phyloP scores from a whole-genome alignment of 345 rosid genomes.

The Moricandia moricandioides region DNA sequence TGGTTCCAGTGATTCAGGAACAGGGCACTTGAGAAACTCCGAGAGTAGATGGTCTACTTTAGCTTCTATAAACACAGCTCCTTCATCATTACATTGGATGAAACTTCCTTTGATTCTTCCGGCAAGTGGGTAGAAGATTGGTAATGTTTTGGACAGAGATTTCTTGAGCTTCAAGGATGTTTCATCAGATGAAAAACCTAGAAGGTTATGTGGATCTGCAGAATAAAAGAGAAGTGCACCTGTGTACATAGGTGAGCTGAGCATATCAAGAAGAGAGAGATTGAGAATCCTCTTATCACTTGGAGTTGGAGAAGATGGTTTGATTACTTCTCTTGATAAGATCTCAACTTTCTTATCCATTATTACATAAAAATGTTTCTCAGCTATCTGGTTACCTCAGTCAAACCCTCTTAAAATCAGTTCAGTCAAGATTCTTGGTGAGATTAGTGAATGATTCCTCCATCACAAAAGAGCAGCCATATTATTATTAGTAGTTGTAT shows the following conservation, averaged over 20 bases:
- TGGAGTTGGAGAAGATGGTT: conserved; percentile 39
- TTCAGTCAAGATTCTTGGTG: conserved; percentile 19
- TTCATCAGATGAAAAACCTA: conserved; percentile 22
- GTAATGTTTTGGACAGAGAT: conserved; percentile 44
- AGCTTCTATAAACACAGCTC: conserved; percentile 44
- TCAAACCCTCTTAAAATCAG: neutral
- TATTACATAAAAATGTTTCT: neutral
- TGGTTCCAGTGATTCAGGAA: conserved; percentile 24
- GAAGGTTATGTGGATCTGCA: conserved; percentile 3
- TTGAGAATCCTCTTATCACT: conserved; percentile 17
- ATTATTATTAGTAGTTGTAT: neutral
- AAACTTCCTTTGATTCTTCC: conserved; percentile 26
- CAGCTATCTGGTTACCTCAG: neutral
- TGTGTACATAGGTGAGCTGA: conserved; percentile 37
- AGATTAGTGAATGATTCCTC: conserved; percentile 21
- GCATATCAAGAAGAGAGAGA: conserved; percentile 36
- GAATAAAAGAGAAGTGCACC: conserved; percentile 35
- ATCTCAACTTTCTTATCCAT: conserved; percentile 34
- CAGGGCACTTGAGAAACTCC: conserved; percentile 25
- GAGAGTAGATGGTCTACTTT: conserved; percentile 32
- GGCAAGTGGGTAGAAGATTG: conserved; percentile 46
- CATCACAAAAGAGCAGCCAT: conserved; percentile 23
- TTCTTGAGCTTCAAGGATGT: conserved; percentile 34
- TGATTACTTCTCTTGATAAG: conserved; percentile 38
- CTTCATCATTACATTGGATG: conserved; percentile 40